Evolutionary conservation across 768 basidiomycete genomes (phyloP).

Genomic region (Mycena crocata): DNA sequence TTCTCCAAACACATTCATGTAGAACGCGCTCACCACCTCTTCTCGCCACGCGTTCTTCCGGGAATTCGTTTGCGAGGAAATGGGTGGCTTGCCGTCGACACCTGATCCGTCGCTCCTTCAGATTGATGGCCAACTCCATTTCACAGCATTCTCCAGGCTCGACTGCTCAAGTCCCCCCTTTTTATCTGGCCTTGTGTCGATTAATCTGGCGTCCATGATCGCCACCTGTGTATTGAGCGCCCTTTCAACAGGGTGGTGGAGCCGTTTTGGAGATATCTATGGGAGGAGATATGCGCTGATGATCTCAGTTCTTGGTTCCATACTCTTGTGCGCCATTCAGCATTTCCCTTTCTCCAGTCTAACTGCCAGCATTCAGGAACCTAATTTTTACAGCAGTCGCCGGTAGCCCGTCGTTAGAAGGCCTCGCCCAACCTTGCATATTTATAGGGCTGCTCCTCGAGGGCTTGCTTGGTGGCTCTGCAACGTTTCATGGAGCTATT

Average conservation of each 20-base stretch:
- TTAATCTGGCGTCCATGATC: slow-evolving; percentile 24
- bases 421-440: slow-evolving; percentile 22
- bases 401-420: slow-evolving; percentile 12
- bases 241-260: slow-evolving; percentile 30
- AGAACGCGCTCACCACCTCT: slow-evolving; percentile 13
- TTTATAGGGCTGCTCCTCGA: slow-evolving; percentile 22
- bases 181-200: slow-evolving; percentile 10
- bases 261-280: slow-evolving; percentile 22
- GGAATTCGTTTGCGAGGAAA: slow-evolving; percentile 28
- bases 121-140: neutral
- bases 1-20: neutral
- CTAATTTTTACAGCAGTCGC: slow-evolving; percentile 17
- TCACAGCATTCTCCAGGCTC: slow-evolving; percentile 6
- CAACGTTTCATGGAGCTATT: slow-evolving; percentile 23
- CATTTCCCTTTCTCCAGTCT: neutral
- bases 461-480: slow-evolving; percentile 28
- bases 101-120: slow-evolving; percentile 27
- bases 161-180: slow-evolving; percentile 19
- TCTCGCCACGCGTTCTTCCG: slow-evolving; percentile 28
- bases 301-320: slow-evolving; percentile 26
- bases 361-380: too few species aligned
- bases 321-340: slow-evolving; percentile 27
- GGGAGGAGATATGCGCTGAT: slow-evolving; percentile 29
- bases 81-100: slow-evolving; percentile 12
- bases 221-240: slow-evolving; percentile 12